Base-by-base conservation (phyloP, 2,329 filamentous ascomycete species). In the Neopestalotiopsis sp. region DNA sequence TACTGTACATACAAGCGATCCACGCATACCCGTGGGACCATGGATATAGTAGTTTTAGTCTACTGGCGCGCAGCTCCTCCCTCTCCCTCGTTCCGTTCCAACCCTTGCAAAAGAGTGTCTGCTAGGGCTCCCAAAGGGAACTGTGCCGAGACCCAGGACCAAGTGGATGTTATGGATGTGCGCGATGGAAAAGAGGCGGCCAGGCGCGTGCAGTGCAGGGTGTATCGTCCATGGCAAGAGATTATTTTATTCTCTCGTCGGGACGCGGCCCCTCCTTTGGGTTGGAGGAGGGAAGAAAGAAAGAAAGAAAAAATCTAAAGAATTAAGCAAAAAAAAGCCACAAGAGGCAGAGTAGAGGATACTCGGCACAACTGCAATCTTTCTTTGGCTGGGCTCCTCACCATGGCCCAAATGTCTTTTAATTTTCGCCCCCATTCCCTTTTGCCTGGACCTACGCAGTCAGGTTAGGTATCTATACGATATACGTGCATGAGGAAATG, bases 81-180 rank as follows among this genome's bases (percentile, higher is more conserved):
- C 32, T 34, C 32, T 34, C 59, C 34, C 59, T 34, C 34, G 28
- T 34, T 30, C 32, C 59, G 17, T 30, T 34, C 59, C 28, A 62
- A 62, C n/a, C 30, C 32, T 62, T 62, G 59, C 32, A 52, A 28
- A 28, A 20, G 45, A 17, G 7, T n/a, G 45, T 52, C 45, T 34
- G 57, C 57, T 59, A 34, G 57, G 30, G 57, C 57, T 59, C 57
- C 57, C 30, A 30, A 34, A 59, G 30, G 57, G 24, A 34, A 30
- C 57, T 62, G 59, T 62, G 59, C 59, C 59, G 59, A 62, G 59
- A 62, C 59, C 59, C 59, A 62, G 59, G 34, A 52, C 45, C 14
- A 52, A 52, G 45, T 52, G 45, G 45, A 52, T 52, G 30, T 38
- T 30, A 17, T 52, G 45, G 45, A 52, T 52, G 30, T 38, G 59